A percentile compares a stretch with the other conserved stretches of the same genome.
These are phyloP conservation scores for Trametes hirsuta DNA, from an alignment of 1,284 basidiomycete species.

Conservation along the genomic window DNA sequence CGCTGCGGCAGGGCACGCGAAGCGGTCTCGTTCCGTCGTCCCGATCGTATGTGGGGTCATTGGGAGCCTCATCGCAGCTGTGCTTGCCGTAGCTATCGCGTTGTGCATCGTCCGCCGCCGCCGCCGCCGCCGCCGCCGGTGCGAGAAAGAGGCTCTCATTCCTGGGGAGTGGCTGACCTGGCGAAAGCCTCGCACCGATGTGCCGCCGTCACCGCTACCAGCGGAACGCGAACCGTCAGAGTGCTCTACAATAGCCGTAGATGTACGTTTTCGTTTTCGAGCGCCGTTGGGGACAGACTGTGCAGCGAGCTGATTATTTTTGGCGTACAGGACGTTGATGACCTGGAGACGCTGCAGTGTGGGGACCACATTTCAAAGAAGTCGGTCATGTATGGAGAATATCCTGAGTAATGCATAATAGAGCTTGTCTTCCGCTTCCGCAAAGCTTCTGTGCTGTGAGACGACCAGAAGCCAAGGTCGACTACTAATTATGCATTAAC, in stretches of 20 bases:
- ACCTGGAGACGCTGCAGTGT: slow-evolving; percentile 4
- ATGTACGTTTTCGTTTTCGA: background rate
- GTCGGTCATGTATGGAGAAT: slow-evolving; percentile 7
- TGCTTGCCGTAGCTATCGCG: background rate
- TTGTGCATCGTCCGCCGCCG: background rate
- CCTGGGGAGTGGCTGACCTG: background rate
- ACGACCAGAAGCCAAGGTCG: too few relatives aligned
- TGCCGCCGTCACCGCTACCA: background rate
- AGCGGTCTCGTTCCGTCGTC: background rate
- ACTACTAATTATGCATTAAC: background rate
- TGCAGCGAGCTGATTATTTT: background rate
- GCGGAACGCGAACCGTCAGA: background rate
- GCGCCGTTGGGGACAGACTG: background rate
- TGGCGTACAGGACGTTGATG: background rate
- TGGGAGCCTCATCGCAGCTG: background rate
- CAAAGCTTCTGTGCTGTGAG: too few relatives aligned
- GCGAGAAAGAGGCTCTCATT: background rate
- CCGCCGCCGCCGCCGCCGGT: background rate
- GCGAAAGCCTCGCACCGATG: background rate
- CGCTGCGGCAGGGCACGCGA: background rate
- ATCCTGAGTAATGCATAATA: background rate
- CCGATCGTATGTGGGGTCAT: slow-evolving; percentile 4
- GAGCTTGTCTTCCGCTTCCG: too few relatives aligned
- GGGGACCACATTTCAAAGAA: slow-evolving; percentile 1
- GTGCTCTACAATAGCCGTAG: background rate